Conservation (phyloP, 805 yeast genomes). For the Spencermartinsiella europaea region DNA sequence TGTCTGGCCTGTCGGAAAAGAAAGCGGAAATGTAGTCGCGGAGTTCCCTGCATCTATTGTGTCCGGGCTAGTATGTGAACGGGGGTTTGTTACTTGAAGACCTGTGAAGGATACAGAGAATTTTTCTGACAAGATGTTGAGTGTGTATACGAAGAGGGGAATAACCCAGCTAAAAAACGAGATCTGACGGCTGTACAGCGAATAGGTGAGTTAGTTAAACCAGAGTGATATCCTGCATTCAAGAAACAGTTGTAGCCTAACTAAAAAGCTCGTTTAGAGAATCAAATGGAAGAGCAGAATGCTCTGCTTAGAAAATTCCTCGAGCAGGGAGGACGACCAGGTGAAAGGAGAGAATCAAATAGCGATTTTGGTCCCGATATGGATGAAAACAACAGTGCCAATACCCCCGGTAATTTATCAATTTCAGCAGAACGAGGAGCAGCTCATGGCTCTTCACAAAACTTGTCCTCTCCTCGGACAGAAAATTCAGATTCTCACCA, state of each 20-base stretch:
- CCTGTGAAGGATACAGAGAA: slow-evolving; percentile 6
- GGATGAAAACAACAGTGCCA: background rate
- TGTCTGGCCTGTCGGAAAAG: slow-evolving; percentile 13
- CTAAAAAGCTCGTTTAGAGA: background rate
- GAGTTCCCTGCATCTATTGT: slow-evolving; percentile 13
- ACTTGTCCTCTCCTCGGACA: background rate
- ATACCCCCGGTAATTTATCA: background rate
- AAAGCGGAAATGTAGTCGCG: slow-evolving; percentile 17
- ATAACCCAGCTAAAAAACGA: background rate
- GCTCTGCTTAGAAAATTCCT: background rate
- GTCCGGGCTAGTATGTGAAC: slow-evolving; percentile 1
- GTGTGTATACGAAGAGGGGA: background rate
- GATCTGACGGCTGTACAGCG: background rate
- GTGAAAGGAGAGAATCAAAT: too few species aligned
- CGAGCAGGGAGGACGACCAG: background rate
- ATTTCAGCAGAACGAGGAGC: background rate
- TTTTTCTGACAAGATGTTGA: slow-evolving; percentile 1
- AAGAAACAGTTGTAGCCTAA: too few species aligned
- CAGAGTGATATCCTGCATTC: background rate
- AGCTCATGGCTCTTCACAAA: background rate
- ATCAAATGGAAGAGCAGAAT: background rate
- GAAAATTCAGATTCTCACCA: background rate
- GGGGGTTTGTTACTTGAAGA: slow-evolving; percentile 2
- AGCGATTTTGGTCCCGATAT: background rate
- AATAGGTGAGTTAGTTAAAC: background rate